Conservation (phyloP, 352 stramenopile genomes). For the Globisporangium paroecandrum region DNA sequence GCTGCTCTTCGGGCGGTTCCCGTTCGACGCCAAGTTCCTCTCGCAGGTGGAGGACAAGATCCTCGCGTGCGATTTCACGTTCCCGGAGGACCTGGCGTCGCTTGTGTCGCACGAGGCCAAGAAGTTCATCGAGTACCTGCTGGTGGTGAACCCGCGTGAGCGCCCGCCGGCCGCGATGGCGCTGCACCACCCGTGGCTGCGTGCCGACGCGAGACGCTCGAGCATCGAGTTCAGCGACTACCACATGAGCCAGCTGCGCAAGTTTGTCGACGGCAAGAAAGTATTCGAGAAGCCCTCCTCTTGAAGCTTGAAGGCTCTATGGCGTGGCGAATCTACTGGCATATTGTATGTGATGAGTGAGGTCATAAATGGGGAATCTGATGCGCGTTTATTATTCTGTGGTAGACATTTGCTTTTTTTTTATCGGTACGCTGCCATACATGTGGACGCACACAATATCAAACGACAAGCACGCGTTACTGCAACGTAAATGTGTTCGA, state of each 20-base stretch:
- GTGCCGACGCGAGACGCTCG: slow-evolving; percentile 31
- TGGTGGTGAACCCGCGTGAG: slow-evolving; percentile 54
- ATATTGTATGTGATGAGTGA: background rate
- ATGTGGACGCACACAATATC: too few species aligned
- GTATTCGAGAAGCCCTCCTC: slow-evolving; percentile 13
- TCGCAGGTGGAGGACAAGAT: slow-evolving; percentile 86
- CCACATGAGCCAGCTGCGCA: slow-evolving; percentile 45
- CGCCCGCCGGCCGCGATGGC: slow-evolving; percentile 59
- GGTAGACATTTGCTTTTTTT: too few species aligned
- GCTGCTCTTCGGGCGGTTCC: slow-evolving; percentile 66
- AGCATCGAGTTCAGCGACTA: slow-evolving; percentile 33
- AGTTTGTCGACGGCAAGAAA: slow-evolving; percentile 50
- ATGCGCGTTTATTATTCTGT: background rate
- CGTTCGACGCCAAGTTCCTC: slow-evolving; percentile 79
- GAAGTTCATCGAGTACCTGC: slow-evolving; percentile 79
- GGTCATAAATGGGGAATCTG: background rate
- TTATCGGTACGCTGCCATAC: too few species aligned
- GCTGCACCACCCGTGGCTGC: slow-evolving; percentile 71
- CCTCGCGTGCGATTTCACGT: slow-evolving; percentile 49
- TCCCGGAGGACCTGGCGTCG: slow-evolving; percentile 46
- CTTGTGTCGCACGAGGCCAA: slow-evolving; percentile 57
- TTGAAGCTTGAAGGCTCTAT: too few species aligned
- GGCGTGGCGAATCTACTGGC: background rate
- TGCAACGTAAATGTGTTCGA: too few species aligned
- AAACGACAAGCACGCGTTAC: too few species aligned